Conservation (phyloP, 2,329 filamentous ascomycete genomes). For the Bipolaris bicolor region DNA sequence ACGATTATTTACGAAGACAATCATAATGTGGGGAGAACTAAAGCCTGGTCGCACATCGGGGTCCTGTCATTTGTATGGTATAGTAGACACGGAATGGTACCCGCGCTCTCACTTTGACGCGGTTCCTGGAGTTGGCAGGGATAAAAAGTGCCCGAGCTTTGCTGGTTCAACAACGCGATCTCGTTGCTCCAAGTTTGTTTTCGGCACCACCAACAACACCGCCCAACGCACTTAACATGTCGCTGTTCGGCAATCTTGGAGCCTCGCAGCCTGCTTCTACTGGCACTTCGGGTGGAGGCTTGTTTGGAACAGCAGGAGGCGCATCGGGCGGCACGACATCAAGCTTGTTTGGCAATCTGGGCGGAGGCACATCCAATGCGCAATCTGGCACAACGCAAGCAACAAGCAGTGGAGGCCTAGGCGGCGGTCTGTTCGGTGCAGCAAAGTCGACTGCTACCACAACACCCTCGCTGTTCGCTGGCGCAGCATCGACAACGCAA, state of each 20-base stretch:
- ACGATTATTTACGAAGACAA: background rate
- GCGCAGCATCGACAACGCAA: slow-evolving; percentile 31
- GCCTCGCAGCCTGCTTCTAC: slow-evolving; percentile 38
- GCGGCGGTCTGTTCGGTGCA: slow-evolving; percentile 44
- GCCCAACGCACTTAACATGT: slow-evolving; percentile 38
- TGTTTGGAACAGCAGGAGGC: slow-evolving; percentile 37
- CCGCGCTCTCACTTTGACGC: slow-evolving; percentile 7
- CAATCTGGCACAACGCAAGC: slow-evolving; percentile 35
- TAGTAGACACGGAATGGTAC: background rate
- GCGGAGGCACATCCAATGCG: slow-evolving; percentile 34
- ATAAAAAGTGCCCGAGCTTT: slow-evolving; percentile 17
- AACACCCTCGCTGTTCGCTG: slow-evolving; percentile 34
- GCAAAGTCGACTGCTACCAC: slow-evolving; percentile 46
- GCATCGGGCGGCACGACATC: slow-evolving; percentile 32
- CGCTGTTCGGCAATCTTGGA: slow-evolving; percentile 42
- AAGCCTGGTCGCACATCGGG: background rate
- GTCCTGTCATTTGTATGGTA: background rate
- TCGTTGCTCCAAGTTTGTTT: slow-evolving; percentile 31
- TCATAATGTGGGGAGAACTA: background rate
- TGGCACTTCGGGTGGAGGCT: slow-evolving; percentile 26
- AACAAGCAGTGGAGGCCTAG: slow-evolving; percentile 35
- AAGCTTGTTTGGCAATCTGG: slow-evolving; percentile 40
- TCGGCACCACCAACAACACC: slow-evolving; percentile 40
- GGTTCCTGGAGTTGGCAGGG: slow-evolving; percentile 22
- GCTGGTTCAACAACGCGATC: slow-evolving; percentile 33